These are phyloP conservation scores for Russula emetica DNA, from an alignment of 768 basidiomycete species.

Conservation along the genomic window DNA sequence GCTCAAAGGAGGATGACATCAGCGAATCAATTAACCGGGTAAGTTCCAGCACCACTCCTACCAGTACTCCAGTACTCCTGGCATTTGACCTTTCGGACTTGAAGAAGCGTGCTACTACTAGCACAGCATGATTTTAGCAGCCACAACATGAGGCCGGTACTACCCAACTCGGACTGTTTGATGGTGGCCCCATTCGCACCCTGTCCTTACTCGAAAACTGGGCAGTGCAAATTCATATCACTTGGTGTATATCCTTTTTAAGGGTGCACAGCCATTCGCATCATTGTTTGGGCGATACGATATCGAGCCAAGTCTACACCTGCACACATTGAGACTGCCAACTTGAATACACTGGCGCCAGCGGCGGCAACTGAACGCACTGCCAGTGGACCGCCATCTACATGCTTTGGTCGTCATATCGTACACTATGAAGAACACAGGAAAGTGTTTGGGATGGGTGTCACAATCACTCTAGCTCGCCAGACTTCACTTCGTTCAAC, in stretches of 20 bases:
- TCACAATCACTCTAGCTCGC: constrained; percentile 19
- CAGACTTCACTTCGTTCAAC: constrained; percentile 41
- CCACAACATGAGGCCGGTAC: neutral
- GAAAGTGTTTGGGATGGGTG: neutral
- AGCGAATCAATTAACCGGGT: neutral
- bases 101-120: neutral
- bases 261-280: neutral
- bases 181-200: neutral
- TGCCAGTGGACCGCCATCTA: too few relatives aligned
- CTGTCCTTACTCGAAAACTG: neutral
- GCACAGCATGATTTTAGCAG: neutral
- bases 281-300: neutral
- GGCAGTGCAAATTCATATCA: neutral
- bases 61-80: neutral
- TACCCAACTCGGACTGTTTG: too few relatives aligned
- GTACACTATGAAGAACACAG: neutral
- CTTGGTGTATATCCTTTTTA: neutral
- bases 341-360: neutral
- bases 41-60: neutral
- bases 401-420: neutral
- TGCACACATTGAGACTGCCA: neutral
- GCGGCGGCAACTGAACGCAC: neutral
- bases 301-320: neutral
- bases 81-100: neutral
- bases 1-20: neutral